Evolutionary conservation across 306 rosid genomes (phyloP).

Genomic region (Fagus crenata): DNA sequence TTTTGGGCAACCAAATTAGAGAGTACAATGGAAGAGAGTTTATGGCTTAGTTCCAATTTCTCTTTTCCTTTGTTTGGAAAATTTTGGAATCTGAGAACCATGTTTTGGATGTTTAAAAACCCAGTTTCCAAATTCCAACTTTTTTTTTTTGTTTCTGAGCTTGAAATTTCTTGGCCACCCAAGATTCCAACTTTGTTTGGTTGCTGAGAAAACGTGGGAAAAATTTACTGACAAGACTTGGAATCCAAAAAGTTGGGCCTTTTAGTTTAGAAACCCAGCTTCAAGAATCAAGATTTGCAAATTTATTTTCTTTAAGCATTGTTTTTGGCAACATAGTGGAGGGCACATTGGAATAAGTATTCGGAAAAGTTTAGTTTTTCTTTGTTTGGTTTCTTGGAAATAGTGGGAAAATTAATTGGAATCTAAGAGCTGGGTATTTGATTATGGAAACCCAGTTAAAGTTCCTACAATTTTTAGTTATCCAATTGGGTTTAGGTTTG

Average conservation of each 20-base stretch:
- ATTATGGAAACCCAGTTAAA: constrained; percentile 8
- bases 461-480: background rate
- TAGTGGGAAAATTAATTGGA: background rate
- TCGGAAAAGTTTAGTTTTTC: background rate
- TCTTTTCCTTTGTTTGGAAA: background rate
- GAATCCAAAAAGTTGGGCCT: background rate
- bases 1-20: background rate
- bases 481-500: background rate
- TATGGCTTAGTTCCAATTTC: background rate
- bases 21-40: background rate
- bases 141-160: background rate
- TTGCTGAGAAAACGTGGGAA: background rate
- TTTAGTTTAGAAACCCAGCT: background rate
- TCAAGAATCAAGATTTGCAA: background rate
- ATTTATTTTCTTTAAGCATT: constrained; percentile 1
- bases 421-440: background rate
- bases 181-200: background rate
- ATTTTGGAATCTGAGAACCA: background rate
- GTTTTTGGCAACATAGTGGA: background rate
- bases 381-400: background rate
- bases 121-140: background rate
- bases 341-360: background rate
- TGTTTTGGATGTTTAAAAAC: background rate
- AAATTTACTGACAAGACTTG: background rate
- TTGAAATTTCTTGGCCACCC: background rate